Base-by-base conservation (phyloP, 208 protist genomes). In the Leishmania guyanensis region DNA sequence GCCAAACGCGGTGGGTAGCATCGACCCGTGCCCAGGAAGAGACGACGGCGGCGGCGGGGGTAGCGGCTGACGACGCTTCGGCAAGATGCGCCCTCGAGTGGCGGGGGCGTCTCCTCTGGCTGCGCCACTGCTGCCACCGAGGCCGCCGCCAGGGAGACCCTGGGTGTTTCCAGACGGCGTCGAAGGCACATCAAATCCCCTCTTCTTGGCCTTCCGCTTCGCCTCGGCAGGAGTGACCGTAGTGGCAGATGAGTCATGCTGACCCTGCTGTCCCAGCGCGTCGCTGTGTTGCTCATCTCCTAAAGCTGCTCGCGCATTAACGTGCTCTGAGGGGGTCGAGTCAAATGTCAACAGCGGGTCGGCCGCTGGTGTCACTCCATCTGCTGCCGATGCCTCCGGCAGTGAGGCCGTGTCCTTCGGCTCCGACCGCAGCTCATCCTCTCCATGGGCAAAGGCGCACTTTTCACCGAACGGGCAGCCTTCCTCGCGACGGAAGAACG, bases 401-500 rank as follows among this genome's bases (percentile, higher is more conserved):
- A n/a, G 1, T 62, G 72, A 29, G 17, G 72, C 29, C 48, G 72
- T 69, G 54, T 78, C 82, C 53, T 56, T 66, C 50, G 86, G 73
- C 80, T 97, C 91, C 5, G 66, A 43, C 4, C 93, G 85, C 78
- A 97, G 83, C 77, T 97, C 93, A 6, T 83, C 86, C 62, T 89
- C 83, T 56, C 93, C 90, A 77, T 97, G 92, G 39, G 92, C 93
- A 76, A 97, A 97, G 81, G 91, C 92, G 69, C 93, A 97, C n/a
- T 87, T 87, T 14, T 91, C 89, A 50, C 90, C 93, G 77, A 94
- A 95, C 5, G 89, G 92, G 77, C 92, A 97, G 20, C 89, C 92
- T 74, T 86, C 87, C 17, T 78, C 78, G 43, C 83, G 92, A 22
- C 88, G 22, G 56, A 89, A 95, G 81, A 93, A 97, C 17, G 83